phyloP scores from a whole-genome alignment of 305 asterid species.

The Fraxinus albicans region DNA sequence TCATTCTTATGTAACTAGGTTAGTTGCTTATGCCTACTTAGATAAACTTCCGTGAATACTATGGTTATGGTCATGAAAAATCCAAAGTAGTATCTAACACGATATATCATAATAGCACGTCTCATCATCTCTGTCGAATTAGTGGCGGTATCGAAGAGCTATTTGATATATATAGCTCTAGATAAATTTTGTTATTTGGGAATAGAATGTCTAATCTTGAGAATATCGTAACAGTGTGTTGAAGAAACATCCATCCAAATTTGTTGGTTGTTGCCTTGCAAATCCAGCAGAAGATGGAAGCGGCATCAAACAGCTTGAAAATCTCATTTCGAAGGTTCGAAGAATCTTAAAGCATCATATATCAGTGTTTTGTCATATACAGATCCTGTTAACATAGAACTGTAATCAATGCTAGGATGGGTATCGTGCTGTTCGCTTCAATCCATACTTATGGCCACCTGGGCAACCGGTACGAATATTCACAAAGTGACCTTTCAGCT shows the following conservation, averaged over 20 bases:
- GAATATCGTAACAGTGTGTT: constrained; percentile 52
- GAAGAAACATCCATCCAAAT: constrained; percentile 72
- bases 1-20: constrained; percentile 94
- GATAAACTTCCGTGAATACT: neutral
- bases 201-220: constrained; percentile 6
- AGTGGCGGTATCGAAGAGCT: neutral
- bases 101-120: neutral
- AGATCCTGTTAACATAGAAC: constrained; percentile 17
- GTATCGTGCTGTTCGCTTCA: constrained; percentile 86
- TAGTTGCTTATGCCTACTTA: constrained; percentile 22
- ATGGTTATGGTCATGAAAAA: neutral
- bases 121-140: neutral
- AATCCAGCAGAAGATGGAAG: constrained; percentile 85
- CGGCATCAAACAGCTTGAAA: constrained; percentile 68
- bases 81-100: neutral
- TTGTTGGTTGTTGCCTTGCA: constrained; percentile 91
- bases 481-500: neutral
- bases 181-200: neutral
- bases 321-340: constrained; percentile 62
- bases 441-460: constrained; percentile 92
- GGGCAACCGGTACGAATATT: constrained; percentile 59
- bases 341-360: constrained; percentile 7
- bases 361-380: neutral
- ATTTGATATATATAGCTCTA: neutral
- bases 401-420: constrained; percentile 59